Evolutionary conservation across 1,284 basidiomycete species (phyloP).

Genomic region (Irpex rosettiformis): DNA sequence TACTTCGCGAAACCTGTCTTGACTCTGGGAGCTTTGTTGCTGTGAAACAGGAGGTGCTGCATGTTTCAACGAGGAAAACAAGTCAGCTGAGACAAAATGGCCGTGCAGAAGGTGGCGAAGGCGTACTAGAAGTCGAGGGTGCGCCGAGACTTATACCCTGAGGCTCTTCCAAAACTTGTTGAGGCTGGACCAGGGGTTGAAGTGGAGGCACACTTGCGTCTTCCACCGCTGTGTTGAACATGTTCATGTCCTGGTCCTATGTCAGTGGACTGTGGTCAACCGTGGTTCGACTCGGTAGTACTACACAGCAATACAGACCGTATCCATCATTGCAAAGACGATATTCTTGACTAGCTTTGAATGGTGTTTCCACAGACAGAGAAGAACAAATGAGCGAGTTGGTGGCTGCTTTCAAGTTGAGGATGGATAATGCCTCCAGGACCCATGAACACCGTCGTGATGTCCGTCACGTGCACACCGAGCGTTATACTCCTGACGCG

Average conservation of each 20-base stretch:
- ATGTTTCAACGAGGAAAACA: background rate
- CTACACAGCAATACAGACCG: background rate
- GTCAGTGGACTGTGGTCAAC: background rate
- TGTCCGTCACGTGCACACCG: background rate
- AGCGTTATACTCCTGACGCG: background rate
- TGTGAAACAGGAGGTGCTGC: background rate
- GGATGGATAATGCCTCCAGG: background rate
- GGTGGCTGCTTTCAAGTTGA: background rate
- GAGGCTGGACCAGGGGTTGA: slow-evolving; percentile 11
- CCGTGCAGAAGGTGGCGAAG: background rate
- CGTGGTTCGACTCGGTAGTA: background rate
- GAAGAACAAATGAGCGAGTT: background rate
- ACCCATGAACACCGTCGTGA: background rate
- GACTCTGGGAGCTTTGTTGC: slow-evolving; percentile 19
- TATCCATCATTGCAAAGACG: background rate
- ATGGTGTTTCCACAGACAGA: background rate
- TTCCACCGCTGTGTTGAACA: slow-evolving; percentile 3
- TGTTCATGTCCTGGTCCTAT: slow-evolving; percentile 11
- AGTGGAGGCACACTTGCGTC: slow-evolving; percentile 4
- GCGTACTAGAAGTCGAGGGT: slow-evolving; percentile 4
- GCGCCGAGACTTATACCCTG: slow-evolving; percentile 9
- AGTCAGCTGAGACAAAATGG: background rate
- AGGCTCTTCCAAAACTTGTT: slow-evolving; percentile 6
- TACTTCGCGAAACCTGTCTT: slow-evolving; percentile 67
- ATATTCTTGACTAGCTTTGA: background rate